Base-by-base conservation (phyloP, 129 eudicot genomes). In the Tanacetum coccineum region DNA sequence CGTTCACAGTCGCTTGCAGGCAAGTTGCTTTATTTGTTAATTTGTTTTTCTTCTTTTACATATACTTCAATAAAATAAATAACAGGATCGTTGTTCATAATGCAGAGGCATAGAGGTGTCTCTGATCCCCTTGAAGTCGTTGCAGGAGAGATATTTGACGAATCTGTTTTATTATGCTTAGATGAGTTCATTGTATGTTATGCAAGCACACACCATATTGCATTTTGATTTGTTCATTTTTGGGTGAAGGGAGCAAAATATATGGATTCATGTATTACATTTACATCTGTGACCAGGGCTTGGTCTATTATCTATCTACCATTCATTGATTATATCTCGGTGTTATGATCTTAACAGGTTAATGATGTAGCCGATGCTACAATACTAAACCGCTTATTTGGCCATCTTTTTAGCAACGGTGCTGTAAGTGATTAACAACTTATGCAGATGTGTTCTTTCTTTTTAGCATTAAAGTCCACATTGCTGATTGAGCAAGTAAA, bases 81-180 rank as follows among this genome's bases (percentile, higher is more conserved):
- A 56, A 60, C 53, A 48, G 47, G 65, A 5, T 30, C 51, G n/a
- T 68, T 3, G 18, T 46, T 76, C 9, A 13, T 4, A 68, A 61
- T 81, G 80, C 87, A 89, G 99, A 89, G 73, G 79, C 99, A 94
- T 82, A 83, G 62, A 81, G 99, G 99, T 30, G 90, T 94, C 68
- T 36, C 95, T 54, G 99, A 94, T 81, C 99, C 99, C 70, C 95
- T 94, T 74, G 97, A 94, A 84, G 90, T 84, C 28, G 97, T 89
- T 65, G 99, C 97, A 15, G 93, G 86, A 44, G 97, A 94, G 71
- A 79, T 94, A 61, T 89, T 95, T 1, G 93, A 94, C 66, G 99
- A 94, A 79, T 74, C 99, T 47, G 64, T 94, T 74, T 84, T 94
- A 79, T 75, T 94, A 60, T 94, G 99, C 67, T 82, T 94, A 20